Evolutionary conservation across 345 rosid species (phyloP).

Genomic region (Bruguiera parviflora): DNA sequence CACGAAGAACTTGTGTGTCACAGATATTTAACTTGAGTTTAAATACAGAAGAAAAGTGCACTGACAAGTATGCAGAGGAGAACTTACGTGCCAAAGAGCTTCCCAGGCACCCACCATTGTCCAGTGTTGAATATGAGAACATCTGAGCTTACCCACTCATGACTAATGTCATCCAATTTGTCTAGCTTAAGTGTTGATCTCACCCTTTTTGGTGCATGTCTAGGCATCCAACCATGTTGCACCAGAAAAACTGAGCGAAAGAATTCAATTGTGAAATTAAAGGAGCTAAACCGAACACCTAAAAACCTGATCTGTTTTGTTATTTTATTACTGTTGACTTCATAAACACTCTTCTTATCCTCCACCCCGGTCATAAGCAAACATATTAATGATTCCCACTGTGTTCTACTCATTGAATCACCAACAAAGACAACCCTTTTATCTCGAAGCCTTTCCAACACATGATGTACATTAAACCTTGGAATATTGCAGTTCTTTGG

Average conservation of each 20-base stretch:
- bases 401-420: slow-evolving; percentile 87
- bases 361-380: slow-evolving; percentile 78
- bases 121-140: slow-evolving; percentile 81
- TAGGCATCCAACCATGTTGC: slow-evolving; percentile 62
- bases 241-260: slow-evolving; percentile 90
- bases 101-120: slow-evolving; percentile 99
- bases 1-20: neutral
- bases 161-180: slow-evolving; percentile 67
- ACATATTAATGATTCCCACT: slow-evolving; percentile 90
- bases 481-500: slow-evolving; percentile 62
- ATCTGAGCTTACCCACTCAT: slow-evolving; percentile 70
- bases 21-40: neutral
- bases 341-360: slow-evolving; percentile 77
- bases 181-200: slow-evolving; percentile 68
- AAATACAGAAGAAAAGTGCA: slow-evolving; percentile 1
- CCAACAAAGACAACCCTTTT: slow-evolving; percentile 85
- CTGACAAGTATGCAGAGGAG: slow-evolving; percentile 15
- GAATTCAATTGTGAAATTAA: slow-evolving; percentile 73
- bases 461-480: slow-evolving; percentile 42
- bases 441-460: slow-evolving; percentile 53
- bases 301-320: slow-evolving; percentile 75
- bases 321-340: slow-evolving; percentile 69
- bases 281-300: slow-evolving; percentile 73
- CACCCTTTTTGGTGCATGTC: slow-evolving; percentile 74
- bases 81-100: slow-evolving; percentile 81